Conservation (phyloP, 2,329 filamentous ascomycete species). For the Talaromyces marneffei region DNA sequence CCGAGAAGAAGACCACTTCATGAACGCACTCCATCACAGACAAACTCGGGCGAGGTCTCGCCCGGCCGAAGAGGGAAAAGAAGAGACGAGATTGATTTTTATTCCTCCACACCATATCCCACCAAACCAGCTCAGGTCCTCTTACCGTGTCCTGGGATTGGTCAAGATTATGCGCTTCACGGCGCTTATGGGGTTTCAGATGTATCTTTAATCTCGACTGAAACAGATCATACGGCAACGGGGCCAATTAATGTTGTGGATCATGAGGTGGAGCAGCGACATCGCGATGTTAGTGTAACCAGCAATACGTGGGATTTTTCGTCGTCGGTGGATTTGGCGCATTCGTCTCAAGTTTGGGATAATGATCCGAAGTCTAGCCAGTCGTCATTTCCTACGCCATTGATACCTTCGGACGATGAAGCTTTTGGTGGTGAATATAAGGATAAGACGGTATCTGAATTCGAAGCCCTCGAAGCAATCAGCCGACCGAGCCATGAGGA, state of each 20-base stretch:
- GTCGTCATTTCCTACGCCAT: slow-evolving; percentile 29
- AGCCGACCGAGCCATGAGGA: neutral
- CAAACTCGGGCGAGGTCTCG: slow-evolving; percentile 33
- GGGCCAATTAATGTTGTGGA: slow-evolving; percentile 18
- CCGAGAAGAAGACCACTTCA: slow-evolving; percentile 40
- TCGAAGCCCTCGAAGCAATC: neutral
- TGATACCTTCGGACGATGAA: slow-evolving; percentile 13
- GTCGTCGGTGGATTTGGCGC: slow-evolving; percentile 31
- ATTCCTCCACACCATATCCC: slow-evolving; percentile 41
- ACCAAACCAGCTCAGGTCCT: slow-evolving; percentile 44
- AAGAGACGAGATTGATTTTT: slow-evolving; percentile 35
- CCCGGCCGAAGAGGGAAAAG: slow-evolving; percentile 35
- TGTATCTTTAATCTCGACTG: slow-evolving; percentile 24
- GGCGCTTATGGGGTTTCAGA: slow-evolving; percentile 30
- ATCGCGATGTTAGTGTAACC: slow-evolving; percentile 11
- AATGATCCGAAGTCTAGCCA: slow-evolving; percentile 34
- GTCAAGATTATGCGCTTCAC: slow-evolving; percentile 29
- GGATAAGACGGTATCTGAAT: neutral
- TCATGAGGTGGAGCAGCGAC: slow-evolving; percentile 22
- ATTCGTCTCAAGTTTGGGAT: slow-evolving; percentile 36
- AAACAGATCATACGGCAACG: slow-evolving; percentile 26
- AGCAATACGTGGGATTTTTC: slow-evolving; percentile 33
- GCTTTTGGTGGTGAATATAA: neutral
- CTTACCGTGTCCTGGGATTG: slow-evolving; percentile 36
- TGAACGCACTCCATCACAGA: slow-evolving; percentile 43